phyloP scores from a whole-genome alignment of 495 filamentous ascomycete genomes.

The Talaromyces trachyspermus region DNA sequence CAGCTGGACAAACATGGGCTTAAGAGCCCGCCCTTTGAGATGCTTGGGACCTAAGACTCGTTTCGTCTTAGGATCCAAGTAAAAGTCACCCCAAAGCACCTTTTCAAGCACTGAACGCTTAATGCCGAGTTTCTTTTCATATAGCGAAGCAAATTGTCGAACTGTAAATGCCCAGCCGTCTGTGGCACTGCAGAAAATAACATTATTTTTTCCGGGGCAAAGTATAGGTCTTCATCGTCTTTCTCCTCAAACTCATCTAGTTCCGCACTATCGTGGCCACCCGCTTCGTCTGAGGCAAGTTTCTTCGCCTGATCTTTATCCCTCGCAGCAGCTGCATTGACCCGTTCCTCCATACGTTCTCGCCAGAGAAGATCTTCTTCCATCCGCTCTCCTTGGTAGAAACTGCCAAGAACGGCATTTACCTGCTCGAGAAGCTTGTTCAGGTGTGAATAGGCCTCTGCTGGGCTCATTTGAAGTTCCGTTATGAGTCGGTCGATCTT shows the following conservation, averaged over 20 bases:
- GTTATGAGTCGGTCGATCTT: constrained; percentile 94
- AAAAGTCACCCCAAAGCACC: constrained; percentile 95
- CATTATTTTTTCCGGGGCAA: constrained; percentile 98
- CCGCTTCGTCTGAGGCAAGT: constrained; percentile 37
- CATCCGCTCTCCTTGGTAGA: constrained; percentile 98
- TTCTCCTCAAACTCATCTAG: constrained; percentile 68
- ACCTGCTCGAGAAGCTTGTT: constrained; percentile 87
- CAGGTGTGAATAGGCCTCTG: constrained; percentile 85
- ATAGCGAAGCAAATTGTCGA: constrained; percentile 85
- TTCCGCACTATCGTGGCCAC: constrained; percentile 9
- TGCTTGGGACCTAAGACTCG: constrained; percentile 86
- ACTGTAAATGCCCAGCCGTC: constrained; percentile 98
- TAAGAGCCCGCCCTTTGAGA: constrained; percentile 81
- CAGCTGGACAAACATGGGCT: constrained; percentile 96
- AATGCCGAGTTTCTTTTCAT: constrained; percentile 95
- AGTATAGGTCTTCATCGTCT: constrained; percentile 97
- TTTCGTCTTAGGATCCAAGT: constrained; percentile 95
- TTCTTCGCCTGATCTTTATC: constrained; percentile 34
- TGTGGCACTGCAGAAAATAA: constrained; percentile 95
- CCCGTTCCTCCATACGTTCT: constrained; percentile 80
- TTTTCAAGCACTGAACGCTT: constrained; percentile 87
- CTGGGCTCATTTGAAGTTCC: constrained; percentile 85
- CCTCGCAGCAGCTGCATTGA: constrained; percentile 47
- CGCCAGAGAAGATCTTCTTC: constrained; percentile 97
- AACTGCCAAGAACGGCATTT: constrained; percentile 94